Conservation (phyloP, 345 rosid species). For the Salix purpurea region DNA sequence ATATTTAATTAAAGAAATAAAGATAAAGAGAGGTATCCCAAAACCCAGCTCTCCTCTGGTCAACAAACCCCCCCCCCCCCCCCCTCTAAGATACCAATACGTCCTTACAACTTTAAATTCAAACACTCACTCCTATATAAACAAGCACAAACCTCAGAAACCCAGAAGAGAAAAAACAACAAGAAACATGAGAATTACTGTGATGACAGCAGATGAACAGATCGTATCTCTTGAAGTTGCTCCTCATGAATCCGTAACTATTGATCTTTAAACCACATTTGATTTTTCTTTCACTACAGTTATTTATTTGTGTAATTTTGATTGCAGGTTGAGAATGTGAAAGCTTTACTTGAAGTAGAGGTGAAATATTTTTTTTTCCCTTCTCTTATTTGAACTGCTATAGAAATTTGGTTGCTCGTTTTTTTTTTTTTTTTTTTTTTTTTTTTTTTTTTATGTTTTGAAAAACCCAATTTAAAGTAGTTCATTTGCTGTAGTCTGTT, state of each 20-base stretch:
- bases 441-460: not conserved
- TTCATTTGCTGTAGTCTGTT: not conserved
- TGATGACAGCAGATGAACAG: slow-evolving; percentile 86
- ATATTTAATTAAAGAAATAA: too few species aligned
- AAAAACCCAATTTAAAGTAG: not conserved
- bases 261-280: slow-evolving; percentile 24
- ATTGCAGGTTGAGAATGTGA: slow-evolving; percentile 82
- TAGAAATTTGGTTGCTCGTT: not conserved
- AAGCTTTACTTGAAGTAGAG: slow-evolving; percentile 97
- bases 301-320: not conserved
- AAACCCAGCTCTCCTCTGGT: not conserved
- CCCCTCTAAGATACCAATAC: not conserved
- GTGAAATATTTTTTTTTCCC: slow-evolving; percentile 29
- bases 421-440: not conserved
- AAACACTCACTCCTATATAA: not conserved
- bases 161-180: not conserved
- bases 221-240: slow-evolving; percentile 79
- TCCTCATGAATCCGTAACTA: slow-evolving; percentile 70
- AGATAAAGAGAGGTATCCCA: too few species aligned
- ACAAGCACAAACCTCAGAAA: not conserved
- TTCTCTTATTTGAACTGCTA: not conserved
- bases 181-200: slow-evolving; percentile 70
- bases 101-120: not conserved
- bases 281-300: not conserved
- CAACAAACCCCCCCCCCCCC: not conserved